phyloP scores from a whole-genome alignment of 257 asterid genomes.

The Mitragyna speciosa region DNA sequence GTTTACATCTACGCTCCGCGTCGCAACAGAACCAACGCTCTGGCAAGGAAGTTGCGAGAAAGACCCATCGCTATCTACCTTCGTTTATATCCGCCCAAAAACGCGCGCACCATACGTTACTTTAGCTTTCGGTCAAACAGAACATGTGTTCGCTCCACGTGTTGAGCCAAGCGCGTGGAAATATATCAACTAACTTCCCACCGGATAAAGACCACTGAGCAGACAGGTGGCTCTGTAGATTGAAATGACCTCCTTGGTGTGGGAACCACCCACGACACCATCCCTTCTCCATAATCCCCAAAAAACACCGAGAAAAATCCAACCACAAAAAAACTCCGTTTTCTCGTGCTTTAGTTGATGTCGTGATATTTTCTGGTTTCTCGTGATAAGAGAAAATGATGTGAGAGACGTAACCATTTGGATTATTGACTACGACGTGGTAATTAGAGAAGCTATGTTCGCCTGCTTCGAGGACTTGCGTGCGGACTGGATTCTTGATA shows the following conservation, averaged over 20 bases:
- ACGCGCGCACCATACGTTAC: constrained; percentile 24
- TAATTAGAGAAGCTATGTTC: not conserved
- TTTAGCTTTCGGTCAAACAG: constrained; percentile 1
- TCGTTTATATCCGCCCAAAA: not conserved
- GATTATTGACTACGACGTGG: not conserved
- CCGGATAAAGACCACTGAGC: not conserved
- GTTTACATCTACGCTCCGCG: not conserved
- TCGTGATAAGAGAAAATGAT: not conserved
- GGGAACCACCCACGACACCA: constrained; percentile 26
- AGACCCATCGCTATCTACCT: constrained; percentile 14
- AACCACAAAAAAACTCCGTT: not conserved
- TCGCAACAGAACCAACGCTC: constrained; percentile 10
- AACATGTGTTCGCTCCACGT: constrained; percentile 4
- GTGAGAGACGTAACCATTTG: constrained; percentile 15
- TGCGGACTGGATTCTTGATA: too few relatives aligned
- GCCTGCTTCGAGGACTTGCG: not conserved
- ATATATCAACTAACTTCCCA: not conserved
- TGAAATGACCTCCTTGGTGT: not conserved
- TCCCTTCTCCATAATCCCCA: constrained; percentile 1
- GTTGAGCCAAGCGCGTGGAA: not conserved
- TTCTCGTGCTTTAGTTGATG: not conserved
- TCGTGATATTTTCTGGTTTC: too few relatives aligned
- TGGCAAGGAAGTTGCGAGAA: not conserved
- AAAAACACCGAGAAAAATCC: not conserved
- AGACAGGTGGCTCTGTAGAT: constrained; percentile 22